Evolutionary conservation across 2,329 filamentous ascomycete species (phyloP), one percentile per base, ranked within the genome.

Genomic region (Penicillium sp.): DNA sequence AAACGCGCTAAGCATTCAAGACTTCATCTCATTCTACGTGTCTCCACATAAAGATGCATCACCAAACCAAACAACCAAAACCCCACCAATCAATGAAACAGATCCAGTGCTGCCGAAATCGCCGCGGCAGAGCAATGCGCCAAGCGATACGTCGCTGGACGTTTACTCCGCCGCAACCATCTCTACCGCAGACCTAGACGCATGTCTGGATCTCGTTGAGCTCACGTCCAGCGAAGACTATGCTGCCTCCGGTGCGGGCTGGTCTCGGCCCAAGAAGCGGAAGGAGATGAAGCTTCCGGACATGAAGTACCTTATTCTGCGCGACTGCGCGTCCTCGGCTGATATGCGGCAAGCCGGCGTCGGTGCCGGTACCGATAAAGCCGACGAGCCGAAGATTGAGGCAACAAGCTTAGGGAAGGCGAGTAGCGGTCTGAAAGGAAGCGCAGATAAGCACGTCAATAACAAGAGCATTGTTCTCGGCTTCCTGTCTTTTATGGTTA

Each of bases 241-340:
- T 70, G 73, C 76, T 19, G 67, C 69, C 3, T 85, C 83, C 4
- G 76, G 73, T 27, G 70, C 74, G 1, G 83, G 84, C 51, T 88
- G 85, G 85, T 79, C 82, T 5, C 74, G 77, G 0, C 63, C 67
- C 2, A 77, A 78, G 35, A 88, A 88, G 71, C 70, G 70, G 29
- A 75, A 75, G 35, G 85, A 88, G 72, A 87, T 88, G 85, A 71
- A 71, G 37, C 72, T 87, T 26, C 73, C 74, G 0, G 81, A 85
- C 55, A 85, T 88, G 84, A 77, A 81, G 45, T 88, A 85, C 65
- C 66, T 88, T 5, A 69, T 87, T 33, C 63, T 84, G 26, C 71
- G 75, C 44, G 61, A 59, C 21, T 59, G 59, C n/a, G 26, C 19
- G 31, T 29, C 7, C 10, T 44, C 46, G 35, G 53, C 46, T 43